Conservation (phyloP, 331 rosid species). For the Ulmus americana region DNA sequence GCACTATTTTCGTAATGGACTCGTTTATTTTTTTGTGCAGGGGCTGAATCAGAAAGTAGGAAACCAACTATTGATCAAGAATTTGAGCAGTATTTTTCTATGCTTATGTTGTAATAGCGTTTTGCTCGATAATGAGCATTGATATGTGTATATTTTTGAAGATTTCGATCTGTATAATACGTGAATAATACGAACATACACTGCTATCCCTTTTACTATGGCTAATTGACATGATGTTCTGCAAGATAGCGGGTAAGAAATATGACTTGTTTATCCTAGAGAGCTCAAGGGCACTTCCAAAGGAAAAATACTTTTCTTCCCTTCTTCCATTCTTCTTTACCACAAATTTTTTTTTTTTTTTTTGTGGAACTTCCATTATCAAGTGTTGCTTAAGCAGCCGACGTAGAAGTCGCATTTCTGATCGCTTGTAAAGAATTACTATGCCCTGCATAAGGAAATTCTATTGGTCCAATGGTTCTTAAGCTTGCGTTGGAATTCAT, state of each 20-base stretch:
- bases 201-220: slow-evolving; percentile 8
- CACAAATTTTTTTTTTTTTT: too few relatives aligned
- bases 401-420: too few relatives aligned
- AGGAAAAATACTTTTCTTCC: too few relatives aligned
- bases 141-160: slow-evolving; percentile 16
- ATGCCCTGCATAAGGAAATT: too few relatives aligned
- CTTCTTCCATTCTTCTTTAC: too few relatives aligned
- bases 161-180: slow-evolving; percentile 6
- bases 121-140: slow-evolving; percentile 11
- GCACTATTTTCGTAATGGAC: background rate
- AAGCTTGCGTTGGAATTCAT: too few relatives aligned
- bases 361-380: too few relatives aligned
- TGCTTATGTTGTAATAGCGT: slow-evolving; percentile 60
- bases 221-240: slow-evolving; percentile 7
- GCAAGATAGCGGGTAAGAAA: slow-evolving; percentile 10
- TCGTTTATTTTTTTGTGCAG: slow-evolving; percentile 34
- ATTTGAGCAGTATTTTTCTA: slow-evolving; percentile 83
- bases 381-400: too few relatives aligned
- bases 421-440: too few relatives aligned
- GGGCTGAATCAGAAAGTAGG: slow-evolving; percentile 47
- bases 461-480: too few relatives aligned
- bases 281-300: too few relatives aligned
- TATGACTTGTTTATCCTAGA: background rate
- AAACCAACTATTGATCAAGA: slow-evolving; percentile 86
- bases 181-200: slow-evolving; percentile 9